Evolutionary conservation across 2,329 filamentous ascomycete genomes (phyloP), one percentile per base, ranked within the genome.

Genomic region (Claviceps pazoutovae): DNA sequence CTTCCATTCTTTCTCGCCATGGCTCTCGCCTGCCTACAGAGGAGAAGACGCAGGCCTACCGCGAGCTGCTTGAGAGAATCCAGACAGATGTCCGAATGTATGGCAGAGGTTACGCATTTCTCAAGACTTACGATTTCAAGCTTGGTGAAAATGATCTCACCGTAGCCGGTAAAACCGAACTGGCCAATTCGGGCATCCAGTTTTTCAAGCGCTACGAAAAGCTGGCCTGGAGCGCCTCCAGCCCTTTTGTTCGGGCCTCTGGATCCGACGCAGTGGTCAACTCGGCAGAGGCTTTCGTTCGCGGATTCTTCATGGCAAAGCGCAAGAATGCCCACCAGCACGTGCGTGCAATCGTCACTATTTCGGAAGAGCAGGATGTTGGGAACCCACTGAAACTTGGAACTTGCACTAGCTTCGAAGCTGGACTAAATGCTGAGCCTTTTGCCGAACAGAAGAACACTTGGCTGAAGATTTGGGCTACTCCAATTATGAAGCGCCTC

Each of bases 381-480:
- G 95, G 95, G 70, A 95, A 95, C 67, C 90, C 88, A 0, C 75
- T 96, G 23, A 82, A 83, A 57, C 86, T 91, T 62, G 77, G 79
- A 37, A 72, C 79, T 9, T 96, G 90, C 66, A 74, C 74, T 3
- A 71, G 70, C 0, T 95, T 94, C 59, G 84, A 90, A 60, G 63
- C 75, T 0, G 81, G 79, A 1, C 67, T 71, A 9, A 66, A 72
- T 51, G 71, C 72, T 4, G 64, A 68, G 1, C 66, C 78, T 4
- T 76, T 75, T 17, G 60, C 68, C 21, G 63, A 66, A 1, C 76
- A 78, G 0, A 77, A 84, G 62, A 62, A 63, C 0, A 65, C 65
- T 2, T 95, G 83, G 77, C 71, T 72, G 0, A 67, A 73, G 5
- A 71, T 75, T 5, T 94, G 93, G 62, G 72, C 80, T 1, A 78